phyloP scores from a whole-genome alignment of 2,329 filamentous ascomycete genomes.

The Parastagonospora nodorum region DNA sequence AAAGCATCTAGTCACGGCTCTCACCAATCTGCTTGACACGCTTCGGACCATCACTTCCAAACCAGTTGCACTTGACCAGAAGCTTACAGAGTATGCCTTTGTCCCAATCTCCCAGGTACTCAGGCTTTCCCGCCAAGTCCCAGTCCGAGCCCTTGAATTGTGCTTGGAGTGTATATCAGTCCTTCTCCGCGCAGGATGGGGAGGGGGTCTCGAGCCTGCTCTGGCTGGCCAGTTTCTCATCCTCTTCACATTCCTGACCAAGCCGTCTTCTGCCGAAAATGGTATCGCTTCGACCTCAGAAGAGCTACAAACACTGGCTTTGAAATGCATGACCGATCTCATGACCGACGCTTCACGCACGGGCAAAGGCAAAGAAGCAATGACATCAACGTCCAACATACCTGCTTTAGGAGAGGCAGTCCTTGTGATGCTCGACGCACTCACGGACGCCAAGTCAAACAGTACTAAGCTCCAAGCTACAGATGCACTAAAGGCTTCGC shows the following conservation, averaged over 20 bases:
- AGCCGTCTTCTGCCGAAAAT: slow-evolving; percentile 64
- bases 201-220: slow-evolving; percentile 68
- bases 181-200: slow-evolving; percentile 81
- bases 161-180: slow-evolving; percentile 75
- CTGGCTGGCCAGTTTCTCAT: slow-evolving; percentile 85
- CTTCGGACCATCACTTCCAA: slow-evolving; percentile 42
- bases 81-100: slow-evolving; percentile 91
- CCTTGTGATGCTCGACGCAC: slow-evolving; percentile 75
- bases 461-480: slow-evolving; percentile 75
- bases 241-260: slow-evolving; percentile 79
- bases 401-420: slow-evolving; percentile 83
- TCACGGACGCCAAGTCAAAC: slow-evolving; percentile 67
- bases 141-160: slow-evolving; percentile 74
- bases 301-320: slow-evolving; percentile 74
- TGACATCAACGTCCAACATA: slow-evolving; percentile 63
- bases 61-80: slow-evolving; percentile 67
- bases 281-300: slow-evolving; percentile 62
- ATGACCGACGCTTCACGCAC: slow-evolving; percentile 63
- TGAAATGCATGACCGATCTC: slow-evolving; percentile 70
- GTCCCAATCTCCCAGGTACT: slow-evolving; percentile 90
- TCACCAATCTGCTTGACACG: slow-evolving; percentile 53
- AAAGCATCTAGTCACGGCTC: slow-evolving; percentile 54
- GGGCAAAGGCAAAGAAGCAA: slow-evolving; percentile 56
- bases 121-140: slow-evolving; percentile 72
- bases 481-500: slow-evolving; percentile 65